A percentile compares a stretch with the other conserved stretches of the same genome.
These are phyloP conservation scores for Phoma sp. DNA, from an alignment of 2,329 filamentous ascomycete species.

Conservation along the genomic window DNA sequence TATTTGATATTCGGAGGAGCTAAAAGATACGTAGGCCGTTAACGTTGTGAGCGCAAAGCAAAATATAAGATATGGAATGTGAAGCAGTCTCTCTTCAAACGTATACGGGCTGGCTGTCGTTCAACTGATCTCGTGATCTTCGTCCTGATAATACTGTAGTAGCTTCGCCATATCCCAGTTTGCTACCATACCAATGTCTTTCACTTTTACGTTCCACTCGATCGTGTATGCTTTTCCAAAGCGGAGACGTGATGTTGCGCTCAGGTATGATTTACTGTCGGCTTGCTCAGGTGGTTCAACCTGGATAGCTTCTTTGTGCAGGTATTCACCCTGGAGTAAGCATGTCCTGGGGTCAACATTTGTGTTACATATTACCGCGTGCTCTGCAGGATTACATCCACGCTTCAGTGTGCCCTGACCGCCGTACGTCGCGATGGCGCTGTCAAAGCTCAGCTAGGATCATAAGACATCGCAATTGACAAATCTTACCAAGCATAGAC, in stretches of 20 bases:
- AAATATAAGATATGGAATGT: too few species aligned
- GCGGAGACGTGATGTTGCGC: constrained; percentile 46
- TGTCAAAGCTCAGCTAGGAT: constrained; percentile 15
- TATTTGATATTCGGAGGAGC: too few species aligned
- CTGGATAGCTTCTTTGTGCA: constrained; percentile 45
- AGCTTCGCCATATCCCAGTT: constrained; percentile 29
- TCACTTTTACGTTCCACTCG: constrained; percentile 53
- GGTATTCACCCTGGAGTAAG: not conserved
- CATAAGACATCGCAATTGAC: not conserved
- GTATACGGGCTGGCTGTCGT: too few species aligned
- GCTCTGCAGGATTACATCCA: constrained; percentile 44
- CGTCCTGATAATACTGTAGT: too few species aligned
- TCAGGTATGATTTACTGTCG: not conserved
- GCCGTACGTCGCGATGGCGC: constrained; percentile 51
- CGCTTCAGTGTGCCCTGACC: constrained; percentile 45
- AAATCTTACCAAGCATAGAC: constrained; percentile 29
- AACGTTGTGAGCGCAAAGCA: too few species aligned
- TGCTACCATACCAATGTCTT: constrained; percentile 48
- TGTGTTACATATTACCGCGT: constrained; percentile 46
- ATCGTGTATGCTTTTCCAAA: constrained; percentile 47
- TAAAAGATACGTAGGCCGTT: too few species aligned
- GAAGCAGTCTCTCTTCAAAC: too few species aligned
- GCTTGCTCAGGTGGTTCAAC: constrained; percentile 31
- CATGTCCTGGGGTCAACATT: constrained; percentile 14
- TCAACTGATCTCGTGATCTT: too few species aligned